A percentile compares a stretch with the other conserved stretches of the same genome.
These are phyloP conservation scores for Phylloporus arenicola DNA, from an alignment of 768 basidiomycete genomes.

Conservation along the genomic window DNA sequence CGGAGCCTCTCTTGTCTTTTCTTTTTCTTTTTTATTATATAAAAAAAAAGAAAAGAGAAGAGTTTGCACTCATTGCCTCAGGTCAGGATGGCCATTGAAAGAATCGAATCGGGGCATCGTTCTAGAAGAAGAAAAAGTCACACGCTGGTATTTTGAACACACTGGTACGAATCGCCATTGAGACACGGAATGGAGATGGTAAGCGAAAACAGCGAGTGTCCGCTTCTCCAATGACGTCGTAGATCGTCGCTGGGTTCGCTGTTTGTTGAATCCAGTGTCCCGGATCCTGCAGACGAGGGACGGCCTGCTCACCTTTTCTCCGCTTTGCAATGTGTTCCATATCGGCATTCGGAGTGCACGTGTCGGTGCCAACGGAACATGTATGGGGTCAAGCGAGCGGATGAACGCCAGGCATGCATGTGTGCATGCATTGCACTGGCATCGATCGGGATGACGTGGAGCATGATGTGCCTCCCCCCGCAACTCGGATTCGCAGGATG, in stretches of 20 bases:
- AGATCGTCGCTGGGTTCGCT: background rate
- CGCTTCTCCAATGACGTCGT: background rate
- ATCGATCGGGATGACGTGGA: background rate
- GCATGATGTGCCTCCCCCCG: background rate
- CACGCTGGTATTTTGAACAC: background rate
- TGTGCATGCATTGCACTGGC: background rate
- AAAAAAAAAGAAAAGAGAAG: background rate
- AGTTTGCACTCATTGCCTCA: background rate
- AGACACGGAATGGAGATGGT: background rate
- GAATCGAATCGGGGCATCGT: no score
- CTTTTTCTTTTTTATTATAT: background rate
- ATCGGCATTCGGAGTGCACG: background rate
- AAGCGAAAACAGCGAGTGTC: background rate
- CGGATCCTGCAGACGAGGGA: background rate
- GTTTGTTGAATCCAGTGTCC: background rate
- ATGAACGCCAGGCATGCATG: background rate
- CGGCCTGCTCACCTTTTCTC: background rate
- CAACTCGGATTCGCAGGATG: background rate
- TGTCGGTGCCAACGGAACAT: background rate
- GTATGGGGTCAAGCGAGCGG: background rate
- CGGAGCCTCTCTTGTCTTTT: background rate
- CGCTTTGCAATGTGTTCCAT: slow-evolving; percentile 1
- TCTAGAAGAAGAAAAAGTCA: background rate
- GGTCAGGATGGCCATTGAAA: no score
- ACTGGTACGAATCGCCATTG: background rate